A percentile compares a stretch with the other conserved stretches of the same genome.
These are phyloP conservation scores for Lasiodiplodia sp. DNA, from an alignment of 2,329 filamentous ascomycete species.

Conservation along the genomic window DNA sequence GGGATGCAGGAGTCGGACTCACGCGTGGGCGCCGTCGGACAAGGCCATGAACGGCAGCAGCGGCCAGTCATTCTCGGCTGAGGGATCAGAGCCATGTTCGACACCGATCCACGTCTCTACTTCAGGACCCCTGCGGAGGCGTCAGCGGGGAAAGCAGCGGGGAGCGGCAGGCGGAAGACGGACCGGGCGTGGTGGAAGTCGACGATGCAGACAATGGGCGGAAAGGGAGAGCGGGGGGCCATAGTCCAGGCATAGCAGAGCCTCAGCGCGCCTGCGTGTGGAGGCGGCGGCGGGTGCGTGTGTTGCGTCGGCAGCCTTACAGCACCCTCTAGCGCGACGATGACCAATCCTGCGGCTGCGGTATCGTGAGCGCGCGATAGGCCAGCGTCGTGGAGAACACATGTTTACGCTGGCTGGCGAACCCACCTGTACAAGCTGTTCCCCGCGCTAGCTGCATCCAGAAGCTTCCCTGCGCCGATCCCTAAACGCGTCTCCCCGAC, in stretches of 20 bases:
- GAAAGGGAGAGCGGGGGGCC: conserved; percentile 41
- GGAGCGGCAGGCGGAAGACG: conserved; percentile 24
- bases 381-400: no score
- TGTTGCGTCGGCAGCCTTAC: conserved; percentile 7
- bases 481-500: neutral
- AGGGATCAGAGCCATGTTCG: conserved; percentile 77
- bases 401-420: no score
- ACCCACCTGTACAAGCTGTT: conserved; percentile 6
- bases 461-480: conserved; percentile 21
- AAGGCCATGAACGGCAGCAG: conserved; percentile 95
- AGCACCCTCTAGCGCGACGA: no score
- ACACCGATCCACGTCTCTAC: conserved; percentile 90
- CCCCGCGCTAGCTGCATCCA: neutral
- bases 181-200: conserved; percentile 62
- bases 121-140: conserved; percentile 74
- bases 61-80: conserved; percentile 85
- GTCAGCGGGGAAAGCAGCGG: conserved; percentile 9
- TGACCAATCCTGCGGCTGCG: no score
- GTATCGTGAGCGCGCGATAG: no score
- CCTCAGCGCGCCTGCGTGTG: conserved; percentile 12
- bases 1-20: conserved; percentile 49
- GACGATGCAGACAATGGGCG: conserved; percentile 59
- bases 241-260: conserved; percentile 29
- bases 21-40: conserved; percentile 94
- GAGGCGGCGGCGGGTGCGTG: conserved; percentile 10